phyloP scores from a whole-genome alignment of 2,329 filamentous ascomycete genomes.

The Alternaria triticina region DNA sequence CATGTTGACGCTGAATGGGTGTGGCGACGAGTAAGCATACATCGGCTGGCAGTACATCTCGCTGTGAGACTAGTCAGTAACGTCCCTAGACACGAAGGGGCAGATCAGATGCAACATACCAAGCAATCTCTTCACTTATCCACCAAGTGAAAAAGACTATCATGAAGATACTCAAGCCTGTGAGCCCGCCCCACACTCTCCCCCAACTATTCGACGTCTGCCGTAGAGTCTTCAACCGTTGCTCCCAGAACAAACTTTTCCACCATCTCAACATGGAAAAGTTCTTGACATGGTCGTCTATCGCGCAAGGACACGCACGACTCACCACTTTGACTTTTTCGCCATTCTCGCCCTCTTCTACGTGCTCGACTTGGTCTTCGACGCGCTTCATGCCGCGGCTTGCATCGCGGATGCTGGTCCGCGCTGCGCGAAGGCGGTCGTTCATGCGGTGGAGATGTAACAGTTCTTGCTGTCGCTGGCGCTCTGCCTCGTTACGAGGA shows the following conservation, averaged over 20 bases:
- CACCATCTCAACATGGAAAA: conserved; percentile 30
- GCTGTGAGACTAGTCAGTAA: conserved; percentile 22
- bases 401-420: conserved; percentile 53
- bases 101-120: conserved; percentile 36
- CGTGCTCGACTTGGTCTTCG: conserved; percentile 49
- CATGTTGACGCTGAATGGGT: conserved; percentile 58
- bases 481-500: conserved; percentile 50
- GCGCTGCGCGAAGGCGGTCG: conserved; percentile 47
- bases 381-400: conserved; percentile 52
- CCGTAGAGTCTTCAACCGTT: conserved; percentile 24
- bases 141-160: conserved; percentile 57
- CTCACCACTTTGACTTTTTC: conserved; percentile 17
- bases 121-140: conserved; percentile 56
- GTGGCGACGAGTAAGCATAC: conserved; percentile 54
- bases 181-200: conserved; percentile 41
- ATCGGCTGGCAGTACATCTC: conserved; percentile 60
- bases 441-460: conserved; percentile 52
- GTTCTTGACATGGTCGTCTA: conserved; percentile 7
- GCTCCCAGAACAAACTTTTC: conserved; percentile 38
- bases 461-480: conserved; percentile 51
- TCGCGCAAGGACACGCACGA: conserved; percentile 29
- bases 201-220: conserved; percentile 9
- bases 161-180: conserved; percentile 49
- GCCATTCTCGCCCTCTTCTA: conserved; percentile 23
- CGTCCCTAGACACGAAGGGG: neutral